A percentile compares a stretch with the other conserved stretches of the same genome.
These are phyloP conservation scores for Karstenula rhodostoma DNA, from an alignment of 2,329 filamentous ascomycete genomes.

Conservation along the genomic window DNA sequence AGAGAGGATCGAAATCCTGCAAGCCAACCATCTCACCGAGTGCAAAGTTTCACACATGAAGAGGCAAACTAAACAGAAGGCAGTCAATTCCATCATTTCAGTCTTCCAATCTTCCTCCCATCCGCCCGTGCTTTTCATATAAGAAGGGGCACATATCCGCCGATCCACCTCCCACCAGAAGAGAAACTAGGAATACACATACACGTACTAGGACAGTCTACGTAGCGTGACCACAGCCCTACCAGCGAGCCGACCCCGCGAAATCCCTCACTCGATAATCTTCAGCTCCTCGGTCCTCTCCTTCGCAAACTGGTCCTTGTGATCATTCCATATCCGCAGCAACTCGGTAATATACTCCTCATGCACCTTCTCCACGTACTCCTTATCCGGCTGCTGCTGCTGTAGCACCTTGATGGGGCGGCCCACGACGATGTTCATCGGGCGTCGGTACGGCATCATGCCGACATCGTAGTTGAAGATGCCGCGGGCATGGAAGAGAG, in stretches of 20 bases:
- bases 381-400: slow-evolving; percentile 70
- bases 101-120: not conserved
- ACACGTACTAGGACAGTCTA: not conserved
- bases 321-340: slow-evolving; percentile 75
- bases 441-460: slow-evolving; percentile 88
- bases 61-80: not conserved
- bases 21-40: too few species aligned
- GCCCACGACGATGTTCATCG: slow-evolving; percentile 90
- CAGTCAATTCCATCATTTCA: not conserved
- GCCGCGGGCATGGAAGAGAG: slow-evolving; percentile 86
- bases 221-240: not conserved
- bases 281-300: slow-evolving; percentile 71
- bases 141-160: not conserved
- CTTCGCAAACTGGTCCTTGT: slow-evolving; percentile 78
- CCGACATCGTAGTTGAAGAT: slow-evolving; percentile 99
- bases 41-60: too few species aligned
- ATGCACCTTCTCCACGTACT: slow-evolving; percentile 83
- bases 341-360: slow-evolving; percentile 79
- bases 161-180: not conserved
- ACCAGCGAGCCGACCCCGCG: not conserved
- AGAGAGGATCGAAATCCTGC: too few species aligned
- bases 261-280: slow-evolving; percentile 63
- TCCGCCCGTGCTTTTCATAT: not conserved
- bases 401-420: slow-evolving; percentile 76
- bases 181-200: not conserved